Evolutionary conservation across 1,139 yeast species (phyloP).

Genomic region (Pichia sp.): DNA sequence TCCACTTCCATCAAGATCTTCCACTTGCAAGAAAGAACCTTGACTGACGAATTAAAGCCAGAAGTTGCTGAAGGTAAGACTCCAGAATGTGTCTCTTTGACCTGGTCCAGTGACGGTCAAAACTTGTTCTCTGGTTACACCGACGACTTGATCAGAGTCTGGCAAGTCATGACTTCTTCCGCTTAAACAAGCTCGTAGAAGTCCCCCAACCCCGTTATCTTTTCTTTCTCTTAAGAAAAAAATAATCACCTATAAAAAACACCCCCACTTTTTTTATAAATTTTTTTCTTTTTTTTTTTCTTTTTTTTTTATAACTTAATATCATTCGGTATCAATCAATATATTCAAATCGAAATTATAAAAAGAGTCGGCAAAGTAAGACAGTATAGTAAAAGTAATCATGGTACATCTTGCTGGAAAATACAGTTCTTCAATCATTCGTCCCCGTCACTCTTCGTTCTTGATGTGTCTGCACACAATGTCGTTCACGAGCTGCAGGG

Average conservation of each 20-base stretch:
- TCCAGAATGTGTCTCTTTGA: constrained; percentile 97
- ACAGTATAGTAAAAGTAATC: no score
- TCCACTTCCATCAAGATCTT: constrained; percentile 96
- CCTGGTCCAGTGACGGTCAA: constrained; percentile 99
- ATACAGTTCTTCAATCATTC: not conserved
- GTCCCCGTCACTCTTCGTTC: not conserved
- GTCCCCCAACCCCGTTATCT: not conserved
- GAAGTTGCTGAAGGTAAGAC: constrained; percentile 96
- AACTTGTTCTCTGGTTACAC: constrained; percentile 99
- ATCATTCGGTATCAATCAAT: not conserved
- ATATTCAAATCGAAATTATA: not conserved
- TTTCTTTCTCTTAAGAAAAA: not conserved
- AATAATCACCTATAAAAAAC: not conserved
- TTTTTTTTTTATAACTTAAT: constrained; percentile 5
- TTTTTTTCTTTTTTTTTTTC: constrained; percentile 8
- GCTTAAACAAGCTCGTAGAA: constrained; percentile 8
- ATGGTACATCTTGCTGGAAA: no score
- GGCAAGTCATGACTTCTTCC: constrained; percentile 98
- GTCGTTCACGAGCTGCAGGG: constrained; percentile 44
- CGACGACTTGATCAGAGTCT: constrained; percentile 98
- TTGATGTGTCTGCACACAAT: constrained; percentile 22
- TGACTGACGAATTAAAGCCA: constrained; percentile 98
- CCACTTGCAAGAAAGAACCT: constrained; percentile 93
- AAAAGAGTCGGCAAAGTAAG: not conserved
- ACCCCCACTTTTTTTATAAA: constrained; percentile 4